phyloP scores from a whole-genome alignment of 768 basidiomycete genomes.

The Termitomyces sp. region DNA sequence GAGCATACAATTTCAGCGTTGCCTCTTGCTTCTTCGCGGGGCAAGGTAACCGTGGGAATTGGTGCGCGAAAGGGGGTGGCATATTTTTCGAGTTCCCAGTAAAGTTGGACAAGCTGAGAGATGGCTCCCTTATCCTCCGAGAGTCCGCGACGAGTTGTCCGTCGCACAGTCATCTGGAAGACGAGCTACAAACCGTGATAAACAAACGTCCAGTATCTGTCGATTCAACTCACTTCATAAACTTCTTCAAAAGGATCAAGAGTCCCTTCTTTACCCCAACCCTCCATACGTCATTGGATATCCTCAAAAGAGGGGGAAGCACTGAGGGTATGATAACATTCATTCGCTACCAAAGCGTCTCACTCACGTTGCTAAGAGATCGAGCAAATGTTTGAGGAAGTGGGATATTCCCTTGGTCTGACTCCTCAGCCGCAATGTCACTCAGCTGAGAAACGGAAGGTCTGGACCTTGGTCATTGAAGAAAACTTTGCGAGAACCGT shows the following conservation, averaged over 20 bases:
- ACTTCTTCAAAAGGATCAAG: constrained; percentile 18
- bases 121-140: constrained; percentile 17
- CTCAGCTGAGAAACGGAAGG: constrained; percentile 14
- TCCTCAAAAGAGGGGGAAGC: constrained; percentile 19
- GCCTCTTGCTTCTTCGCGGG: constrained; percentile 18
- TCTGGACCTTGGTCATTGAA: constrained; percentile 21
- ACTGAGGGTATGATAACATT: constrained; percentile 1
- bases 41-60: constrained; percentile 25
- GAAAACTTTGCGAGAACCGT: constrained; percentile 21
- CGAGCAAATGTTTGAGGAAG: constrained; percentile 8
- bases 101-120: constrained; percentile 8
- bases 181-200: constrained; percentile 12
- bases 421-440: constrained; percentile 18
- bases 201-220: background rate
- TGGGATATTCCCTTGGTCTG: background rate
- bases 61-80: constrained; percentile 15
- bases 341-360: background rate
- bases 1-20: constrained; percentile 15
- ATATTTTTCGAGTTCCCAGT: constrained; percentile 16
- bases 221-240: constrained; percentile 12
- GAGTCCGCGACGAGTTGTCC: constrained; percentile 18
- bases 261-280: constrained; percentile 16
- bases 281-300: constrained; percentile 10
- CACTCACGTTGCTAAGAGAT: constrained; percentile 11
- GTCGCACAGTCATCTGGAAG: constrained; percentile 19